phyloP scores from a whole-genome alignment of 331 rosid species.

The Malus hybrid region DNA sequence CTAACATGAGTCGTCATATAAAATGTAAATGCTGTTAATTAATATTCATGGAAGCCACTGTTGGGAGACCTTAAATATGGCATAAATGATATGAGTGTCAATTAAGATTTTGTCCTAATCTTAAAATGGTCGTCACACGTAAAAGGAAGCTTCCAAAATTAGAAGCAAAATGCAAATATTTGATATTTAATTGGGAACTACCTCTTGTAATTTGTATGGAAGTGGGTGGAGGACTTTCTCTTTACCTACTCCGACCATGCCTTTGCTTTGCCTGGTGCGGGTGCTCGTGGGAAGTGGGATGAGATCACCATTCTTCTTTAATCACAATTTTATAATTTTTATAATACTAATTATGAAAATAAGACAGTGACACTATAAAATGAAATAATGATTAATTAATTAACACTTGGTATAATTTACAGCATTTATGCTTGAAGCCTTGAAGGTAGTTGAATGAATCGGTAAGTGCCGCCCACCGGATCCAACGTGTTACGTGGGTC shows the following conservation, averaged over 20 bases:
- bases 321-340: neutral
- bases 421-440: neutral
- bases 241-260: too few relatives aligned
- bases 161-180: neutral
- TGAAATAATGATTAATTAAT: too few relatives aligned
- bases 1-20: too few relatives aligned
- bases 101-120: neutral
- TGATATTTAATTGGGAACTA: too few relatives aligned
- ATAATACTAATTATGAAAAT: neutral
- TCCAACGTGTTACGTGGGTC: too few relatives aligned
- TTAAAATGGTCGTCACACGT: neutral
- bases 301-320: neutral
- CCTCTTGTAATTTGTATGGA: neutral
- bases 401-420: too few relatives aligned
- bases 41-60: too few relatives aligned
- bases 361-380: neutral
- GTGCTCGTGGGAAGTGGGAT: constrained; percentile 5
- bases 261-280: neutral
- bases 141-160: neutral
- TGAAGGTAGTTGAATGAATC: neutral
- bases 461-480: too few relatives aligned
- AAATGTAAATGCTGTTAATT: too few relatives aligned
- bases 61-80: too few relatives aligned
- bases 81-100: neutral
- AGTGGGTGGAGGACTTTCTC: neutral